Evolutionary conservation across 106 monocot genomes (phyloP), one percentile per base, ranked within the genome.

Genomic region (Dendrobium catenatum): DNA sequence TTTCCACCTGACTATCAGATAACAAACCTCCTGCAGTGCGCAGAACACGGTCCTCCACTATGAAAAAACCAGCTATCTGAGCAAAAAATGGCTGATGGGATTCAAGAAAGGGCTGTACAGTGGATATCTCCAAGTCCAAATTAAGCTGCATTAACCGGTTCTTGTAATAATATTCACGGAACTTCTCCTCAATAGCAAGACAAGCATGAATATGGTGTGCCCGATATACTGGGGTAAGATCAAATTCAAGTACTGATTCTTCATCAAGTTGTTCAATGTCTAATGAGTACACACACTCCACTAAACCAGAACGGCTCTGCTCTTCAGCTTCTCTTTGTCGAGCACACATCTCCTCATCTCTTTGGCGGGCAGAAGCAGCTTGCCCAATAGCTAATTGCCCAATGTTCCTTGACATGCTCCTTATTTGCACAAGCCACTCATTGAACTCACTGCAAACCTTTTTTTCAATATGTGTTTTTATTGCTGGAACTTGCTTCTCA

Each of bases 131-230:
- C 70, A 94, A 27, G 81, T 94, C 94, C 82, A 94, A 79, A 68
- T 97, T 94, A 49, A 97, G 80, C 82, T 97, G 97, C 90, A 94
- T 89, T n/a, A 94, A 73, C 58, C 97, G 80, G 61, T 94, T 97
- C 77, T 94, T 90, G 81, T 86, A 92, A 81, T 97, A 97, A 40
- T 94, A 94, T 42, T 87, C 92, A 16, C 81, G 89, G 67, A 97
- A 97, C 10, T 85, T 82, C 26, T 94, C 97, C 55, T 85, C 83
- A 46, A 89, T 84, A 42, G 91, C 92, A 27, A 97, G 90, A 46
- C 90, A 87, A 27, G 78, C 80, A 74, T 94, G 90, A 29, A 97
- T 88, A 74, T 94, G 89, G 81, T 94, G 82, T 33, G 97, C 92
- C 19, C 94, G 84, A 78, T 92, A 90, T 6, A 97, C 89, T 4